Conservation (phyloP, 352 stramenopile genomes). For the Globisporangium polare region DNA sequence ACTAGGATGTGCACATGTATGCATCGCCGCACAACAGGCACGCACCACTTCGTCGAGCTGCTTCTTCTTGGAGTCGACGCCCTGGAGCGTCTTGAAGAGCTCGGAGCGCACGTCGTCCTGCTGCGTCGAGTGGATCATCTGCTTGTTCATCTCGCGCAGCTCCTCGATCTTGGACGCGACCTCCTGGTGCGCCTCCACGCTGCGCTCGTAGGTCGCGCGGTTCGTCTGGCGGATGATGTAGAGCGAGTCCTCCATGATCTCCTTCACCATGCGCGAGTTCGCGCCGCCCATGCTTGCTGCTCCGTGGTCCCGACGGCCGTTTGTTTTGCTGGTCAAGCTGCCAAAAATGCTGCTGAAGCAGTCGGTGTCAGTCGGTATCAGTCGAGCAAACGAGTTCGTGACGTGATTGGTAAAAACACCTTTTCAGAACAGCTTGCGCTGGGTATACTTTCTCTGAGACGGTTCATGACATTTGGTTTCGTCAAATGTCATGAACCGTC, state of each 20-base stretch:
- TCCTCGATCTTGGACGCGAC: conserved; percentile 60
- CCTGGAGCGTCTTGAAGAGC: conserved; percentile 57
- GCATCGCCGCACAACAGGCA: neutral
- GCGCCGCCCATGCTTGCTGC: conserved; percentile 60
- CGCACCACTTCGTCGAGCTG: conserved; percentile 52
- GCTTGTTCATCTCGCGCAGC: conserved; percentile 46
- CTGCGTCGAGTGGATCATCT: conserved; percentile 59
- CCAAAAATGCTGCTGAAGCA: no score
- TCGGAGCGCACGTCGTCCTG: conserved; percentile 46
- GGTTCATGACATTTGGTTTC: no score
- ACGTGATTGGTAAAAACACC: no score
- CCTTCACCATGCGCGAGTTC: conserved; percentile 73
- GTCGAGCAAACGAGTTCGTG: no score
- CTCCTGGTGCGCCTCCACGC: conserved; percentile 43
- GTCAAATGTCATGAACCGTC: no score
- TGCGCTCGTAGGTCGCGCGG: conserved; percentile 60
- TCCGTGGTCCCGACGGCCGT: neutral
- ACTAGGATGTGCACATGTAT: neutral
- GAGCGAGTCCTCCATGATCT: conserved; percentile 73
- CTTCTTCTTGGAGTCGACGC: conserved; percentile 58
- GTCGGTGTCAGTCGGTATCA: no score
- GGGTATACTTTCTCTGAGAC: no score
- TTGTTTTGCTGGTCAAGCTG: neutral
- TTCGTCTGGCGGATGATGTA: conserved; percentile 82
- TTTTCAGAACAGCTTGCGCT: no score